Evolutionary conservation across 306 rosid genomes (phyloP), one percentile per base, ranked within the genome.

Genomic region (Glycyrrhiza uralensis): DNA sequence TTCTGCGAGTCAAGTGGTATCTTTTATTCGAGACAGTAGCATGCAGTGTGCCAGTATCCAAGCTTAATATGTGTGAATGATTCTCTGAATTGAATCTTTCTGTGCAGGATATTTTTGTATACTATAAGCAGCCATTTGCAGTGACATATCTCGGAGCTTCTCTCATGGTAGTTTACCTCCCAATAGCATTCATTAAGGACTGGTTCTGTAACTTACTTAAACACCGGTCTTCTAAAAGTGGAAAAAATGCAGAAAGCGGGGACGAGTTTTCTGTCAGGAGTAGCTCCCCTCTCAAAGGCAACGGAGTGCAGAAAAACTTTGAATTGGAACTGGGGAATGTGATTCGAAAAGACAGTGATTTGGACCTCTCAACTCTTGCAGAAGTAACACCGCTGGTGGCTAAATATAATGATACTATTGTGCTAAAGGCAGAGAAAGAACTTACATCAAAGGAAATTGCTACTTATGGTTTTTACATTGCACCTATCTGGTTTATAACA

Each of bases 141-240:
- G 84, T 95, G 81, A 91, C 99, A 17, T 95, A 95, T 81, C 97
- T 95, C 13, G 99, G 99, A 84, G 99, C 93, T 79, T 95, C 97
- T 69, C 97, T 95, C 79, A 83, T 95, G 97, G 96, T 95, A 84
- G 93, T 95, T 70, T 95, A 91, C 89, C 89, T 95, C 76, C 99
- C 99, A 69, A 50, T 95, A 86, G 91, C 96, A 57, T 89, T 88
- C 81, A 62, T 91, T 70, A 95, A 95, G 96, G 97, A 95, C 81
- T 95, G 93, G 85, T 76, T 95, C 14, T 88, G 75, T 78, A 89
- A 66, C 70, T 80, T 85, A 41, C 78, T 89, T 75, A 82, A 72
- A 75, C 77, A 10, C 54, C 85, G 63, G 61, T 86, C 96, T 83
- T 89, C 88, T 72, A 88, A 80, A 87, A 85, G 89, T 70, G 82